Conservation (phyloP, 2,329 filamentous ascomycete genomes). For the Trichoderma atroviride region DNA sequence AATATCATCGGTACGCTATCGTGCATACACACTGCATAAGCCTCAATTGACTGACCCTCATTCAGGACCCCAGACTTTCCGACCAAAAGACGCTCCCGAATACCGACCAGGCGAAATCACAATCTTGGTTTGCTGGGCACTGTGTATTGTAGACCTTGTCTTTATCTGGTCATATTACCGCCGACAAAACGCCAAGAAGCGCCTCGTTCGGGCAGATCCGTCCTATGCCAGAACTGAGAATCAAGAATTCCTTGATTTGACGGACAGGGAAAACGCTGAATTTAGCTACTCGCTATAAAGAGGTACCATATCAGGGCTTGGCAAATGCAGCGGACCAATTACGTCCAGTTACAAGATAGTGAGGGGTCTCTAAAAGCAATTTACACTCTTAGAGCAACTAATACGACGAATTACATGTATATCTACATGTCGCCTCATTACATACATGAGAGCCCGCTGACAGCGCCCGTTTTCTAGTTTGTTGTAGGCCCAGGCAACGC, state of each 20-base stretch:
- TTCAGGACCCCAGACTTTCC: conserved; percentile 58
- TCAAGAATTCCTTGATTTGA: conserved; percentile 69
- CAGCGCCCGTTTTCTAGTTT: neutral
- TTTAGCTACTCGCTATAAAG: conserved; percentile 61
- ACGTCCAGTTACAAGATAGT: neutral
- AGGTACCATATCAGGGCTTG: neutral
- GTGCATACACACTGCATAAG: conserved; percentile 26
- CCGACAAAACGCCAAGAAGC: conserved; percentile 62
- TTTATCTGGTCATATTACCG: conserved; percentile 67
- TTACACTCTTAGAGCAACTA: neutral
- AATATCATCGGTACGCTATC: conserved; percentile 56
- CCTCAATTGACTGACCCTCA: conserved; percentile 24
- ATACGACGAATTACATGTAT: neutral
- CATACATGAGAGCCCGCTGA: neutral
- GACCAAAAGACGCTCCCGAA: conserved; percentile 56
- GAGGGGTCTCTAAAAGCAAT: neutral
- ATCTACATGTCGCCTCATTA: neutral
- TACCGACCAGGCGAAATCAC: conserved; percentile 67
- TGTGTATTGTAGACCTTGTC: conserved; percentile 55
- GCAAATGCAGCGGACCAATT: neutral
- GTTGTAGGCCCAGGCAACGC: neutral
- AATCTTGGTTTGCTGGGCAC: conserved; percentile 61
- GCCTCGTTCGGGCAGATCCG: conserved; percentile 50
- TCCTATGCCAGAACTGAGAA: conserved; percentile 65
- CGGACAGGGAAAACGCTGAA: conserved; percentile 66